Conservation (phyloP, 2,329 filamentous ascomycete genomes). For the Xylaria sp. region DNA sequence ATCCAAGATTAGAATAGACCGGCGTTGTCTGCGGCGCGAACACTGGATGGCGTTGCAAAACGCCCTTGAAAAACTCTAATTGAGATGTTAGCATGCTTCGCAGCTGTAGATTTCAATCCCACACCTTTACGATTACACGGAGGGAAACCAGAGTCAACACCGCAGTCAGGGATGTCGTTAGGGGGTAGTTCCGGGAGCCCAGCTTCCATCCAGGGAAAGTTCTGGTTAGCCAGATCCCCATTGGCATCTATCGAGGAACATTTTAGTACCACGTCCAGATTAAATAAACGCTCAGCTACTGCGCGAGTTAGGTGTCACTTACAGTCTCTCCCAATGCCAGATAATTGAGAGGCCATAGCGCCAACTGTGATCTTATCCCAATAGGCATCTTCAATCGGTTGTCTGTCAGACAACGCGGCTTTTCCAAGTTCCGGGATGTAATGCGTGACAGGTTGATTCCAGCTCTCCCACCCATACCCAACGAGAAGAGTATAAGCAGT, state of each 20-base stretch:
- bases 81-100: slow-evolving; percentile 4
- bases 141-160: background rate
- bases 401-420: background rate
- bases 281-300: background rate
- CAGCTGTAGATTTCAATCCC: background rate
- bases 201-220: slow-evolving; percentile 22
- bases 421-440: slow-evolving; percentile 23
- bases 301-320: background rate
- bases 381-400: slow-evolving; percentile 13
- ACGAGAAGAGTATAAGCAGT: slow-evolving; percentile 26
- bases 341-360: slow-evolving; percentile 24
- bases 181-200: slow-evolving; percentile 22
- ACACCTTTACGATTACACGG: slow-evolving; percentile 25
- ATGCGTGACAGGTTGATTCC: slow-evolving; percentile 23
- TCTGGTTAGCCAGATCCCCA: slow-evolving; percentile 18
- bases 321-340: slow-evolving; percentile 30
- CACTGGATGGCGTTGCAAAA: slow-evolving; percentile 22
- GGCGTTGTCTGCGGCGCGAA: slow-evolving; percentile 24
- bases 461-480: slow-evolving; percentile 24
- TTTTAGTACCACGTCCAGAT: slow-evolving; percentile 12
- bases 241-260: slow-evolving; percentile 11
- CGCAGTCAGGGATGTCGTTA: slow-evolving; percentile 23
- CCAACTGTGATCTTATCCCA: slow-evolving; percentile 26
- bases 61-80: slow-evolving; percentile 20
- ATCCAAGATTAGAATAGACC: slow-evolving; percentile 29